A percentile compares a stretch with the other conserved stretches of the same genome.
These are phyloP conservation scores for Exsudoporus frostii DNA, from an alignment of 768 basidiomycete genomes.

Conservation along the genomic window DNA sequence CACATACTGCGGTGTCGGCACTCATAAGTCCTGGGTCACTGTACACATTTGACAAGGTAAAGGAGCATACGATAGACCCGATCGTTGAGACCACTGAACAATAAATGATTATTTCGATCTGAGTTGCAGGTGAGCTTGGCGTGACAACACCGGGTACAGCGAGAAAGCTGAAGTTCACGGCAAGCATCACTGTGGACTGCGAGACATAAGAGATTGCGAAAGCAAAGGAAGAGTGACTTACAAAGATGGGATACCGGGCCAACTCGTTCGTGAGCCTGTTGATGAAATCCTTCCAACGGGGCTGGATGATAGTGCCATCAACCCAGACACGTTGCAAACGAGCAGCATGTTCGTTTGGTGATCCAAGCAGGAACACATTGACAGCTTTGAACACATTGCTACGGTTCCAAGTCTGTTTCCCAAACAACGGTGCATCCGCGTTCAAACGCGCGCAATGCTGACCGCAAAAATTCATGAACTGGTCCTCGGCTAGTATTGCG, in stretches of 20 bases:
- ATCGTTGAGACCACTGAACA: conserved; percentile 5
- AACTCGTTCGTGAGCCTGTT: conserved; percentile 3
- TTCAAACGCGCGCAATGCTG: conserved; percentile 11
- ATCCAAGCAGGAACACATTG: conserved; percentile 2
- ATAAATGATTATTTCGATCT: conserved; percentile 7
- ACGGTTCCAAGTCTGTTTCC: conserved; percentile 5
- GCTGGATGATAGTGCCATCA: conserved; percentile 7
- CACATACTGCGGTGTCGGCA: conserved; percentile 5
- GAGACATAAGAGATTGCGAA: neutral
- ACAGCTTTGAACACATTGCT: neutral
- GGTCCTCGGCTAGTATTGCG: conserved; percentile 3
- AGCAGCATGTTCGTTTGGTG: conserved; percentile 6
- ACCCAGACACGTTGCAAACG: conserved; percentile 14
- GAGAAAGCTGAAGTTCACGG: conserved; percentile 15
- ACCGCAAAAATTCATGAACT: conserved; percentile 12
- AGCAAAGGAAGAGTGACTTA: neutral
- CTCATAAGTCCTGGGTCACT: conserved; percentile 1
- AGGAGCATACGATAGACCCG: conserved; percentile 12
- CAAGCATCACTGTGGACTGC: conserved; percentile 17
- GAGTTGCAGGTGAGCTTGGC: neutral
- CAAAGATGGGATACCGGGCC: conserved; percentile 11
- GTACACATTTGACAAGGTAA: conserved; percentile 9
- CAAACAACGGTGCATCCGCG: conserved; percentile 8
- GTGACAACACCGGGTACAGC: conserved; percentile 5
- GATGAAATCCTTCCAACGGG: conserved; percentile 14